Base-by-base conservation (phyloP, 1,284 basidiomycete species). In the Cystobasidiaceae sp. region DNA sequence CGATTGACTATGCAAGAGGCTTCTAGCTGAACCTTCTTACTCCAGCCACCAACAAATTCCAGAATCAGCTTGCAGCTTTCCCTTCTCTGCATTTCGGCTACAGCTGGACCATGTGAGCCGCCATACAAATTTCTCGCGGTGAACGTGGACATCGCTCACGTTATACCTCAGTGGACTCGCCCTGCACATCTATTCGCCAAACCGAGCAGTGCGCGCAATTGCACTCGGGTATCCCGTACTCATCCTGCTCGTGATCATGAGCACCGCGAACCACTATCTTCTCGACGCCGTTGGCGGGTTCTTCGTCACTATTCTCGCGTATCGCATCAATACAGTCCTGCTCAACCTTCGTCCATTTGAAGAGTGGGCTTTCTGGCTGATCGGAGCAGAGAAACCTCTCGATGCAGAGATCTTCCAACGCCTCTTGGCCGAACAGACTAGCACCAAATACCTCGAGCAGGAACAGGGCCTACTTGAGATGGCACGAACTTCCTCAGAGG, bases 211-310 rank as follows among this genome's bases (percentile, higher is more conserved):
- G 23, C 32, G 45, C 19, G 17, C 56, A 17, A 49, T 73, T 34
- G 67, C 69, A 5, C 69, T 71, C 13, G 58, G 70, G 27, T 77
- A 77, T 70, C 76, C 76, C 0, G 43, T 73, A 11, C 67, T 75
- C 32, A 77, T 77, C 63, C 70, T 77, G 32, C 67, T 76, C 41
- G 75, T 76, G 3, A 77, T 78, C 69, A 75, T 78, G 73, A 69
- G 73, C 1, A 78, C 76, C 2, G 77, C 76, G n/a, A 78, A 77
- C 62, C 76, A 78, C 67, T 77, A 75, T 69, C 41, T 77, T 43
- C 70, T 78, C 60, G 76, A 77, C 66, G 77, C 77, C 8, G 67
- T 75, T 28, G 77, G 74, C 15, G 76, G 76, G 2, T 73, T 76
- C 66, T 70, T 74, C 63, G 75, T 78, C 4, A 73, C 74, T 2